phyloP scores from a whole-genome alignment of 352 stramenopile species.

The Phytophthora litchii region DNA sequence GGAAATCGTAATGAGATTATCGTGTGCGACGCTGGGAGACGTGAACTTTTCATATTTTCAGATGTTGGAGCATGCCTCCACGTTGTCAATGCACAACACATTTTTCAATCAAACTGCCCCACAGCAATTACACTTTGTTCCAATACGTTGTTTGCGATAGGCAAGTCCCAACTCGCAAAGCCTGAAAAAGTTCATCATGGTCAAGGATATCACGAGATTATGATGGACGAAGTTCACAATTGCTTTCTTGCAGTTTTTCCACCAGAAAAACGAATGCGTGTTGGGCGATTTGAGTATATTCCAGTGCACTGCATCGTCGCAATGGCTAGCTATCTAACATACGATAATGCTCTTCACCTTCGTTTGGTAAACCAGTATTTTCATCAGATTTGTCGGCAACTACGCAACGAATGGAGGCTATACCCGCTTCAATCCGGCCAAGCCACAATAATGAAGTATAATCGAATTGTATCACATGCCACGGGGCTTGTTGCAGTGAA shows the following conservation, averaged over 20 bases:
- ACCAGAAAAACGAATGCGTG: slow-evolving; percentile 22
- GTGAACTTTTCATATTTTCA: slow-evolving; percentile 49
- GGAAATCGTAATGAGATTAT: slow-evolving; percentile 43
- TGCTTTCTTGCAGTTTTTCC: slow-evolving; percentile 34
- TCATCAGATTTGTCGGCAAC: slow-evolving; percentile 40
- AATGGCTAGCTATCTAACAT: slow-evolving; percentile 51
- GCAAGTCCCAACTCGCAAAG: not conserved
- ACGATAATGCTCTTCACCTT: slow-evolving; percentile 51
- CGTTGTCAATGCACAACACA: slow-evolving; percentile 10
- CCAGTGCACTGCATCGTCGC: slow-evolving; percentile 27
- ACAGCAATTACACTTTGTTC: slow-evolving; percentile 32
- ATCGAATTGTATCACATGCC: slow-evolving; percentile 37
- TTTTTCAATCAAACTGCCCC: slow-evolving; percentile 13
- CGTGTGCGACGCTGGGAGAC: slow-evolving; percentile 44
- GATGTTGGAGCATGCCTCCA: slow-evolving; percentile 49
- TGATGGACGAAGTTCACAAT: not conserved
- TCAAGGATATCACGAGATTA: not conserved
- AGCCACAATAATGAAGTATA: slow-evolving; percentile 40
- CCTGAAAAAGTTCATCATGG: not conserved
- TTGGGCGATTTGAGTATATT: slow-evolving; percentile 38
- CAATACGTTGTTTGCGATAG: slow-evolving; percentile 22
- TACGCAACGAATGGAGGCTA: slow-evolving; percentile 62
- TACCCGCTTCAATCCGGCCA: slow-evolving; percentile 44
- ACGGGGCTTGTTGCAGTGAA: slow-evolving; percentile 52
- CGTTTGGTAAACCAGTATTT: slow-evolving; percentile 46